Conservation (phyloP, 2,329 filamentous ascomycete genomes). For the Fusarium irregulare region DNA sequence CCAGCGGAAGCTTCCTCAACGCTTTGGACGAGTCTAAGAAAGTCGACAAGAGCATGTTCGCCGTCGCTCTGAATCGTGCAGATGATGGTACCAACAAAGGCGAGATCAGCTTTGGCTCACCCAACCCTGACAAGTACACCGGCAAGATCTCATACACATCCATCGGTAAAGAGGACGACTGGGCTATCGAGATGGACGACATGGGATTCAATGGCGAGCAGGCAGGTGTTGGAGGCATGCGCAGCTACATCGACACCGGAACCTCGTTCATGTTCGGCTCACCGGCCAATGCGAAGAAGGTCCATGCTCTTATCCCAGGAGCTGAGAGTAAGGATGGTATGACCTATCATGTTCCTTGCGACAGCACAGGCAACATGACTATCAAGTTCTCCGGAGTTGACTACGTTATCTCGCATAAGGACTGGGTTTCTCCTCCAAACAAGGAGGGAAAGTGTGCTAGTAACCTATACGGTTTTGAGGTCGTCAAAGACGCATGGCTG, state of each 20-base stretch:
- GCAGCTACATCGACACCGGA: constrained; percentile 84
- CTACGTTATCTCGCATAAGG: constrained; percentile 74
- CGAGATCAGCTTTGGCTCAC: constrained; percentile 79
- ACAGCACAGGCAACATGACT: constrained; percentile 68
- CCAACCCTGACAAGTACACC: constrained; percentile 73
- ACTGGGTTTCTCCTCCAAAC: constrained; percentile 71
- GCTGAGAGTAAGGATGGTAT: constrained; percentile 67
- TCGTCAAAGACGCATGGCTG: constrained; percentile 78
- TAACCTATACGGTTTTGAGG: constrained; percentile 78
- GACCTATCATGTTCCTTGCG: constrained; percentile 79
- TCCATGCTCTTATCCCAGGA: constrained; percentile 76
- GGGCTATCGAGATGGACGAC: constrained; percentile 78
- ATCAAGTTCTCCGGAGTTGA: constrained; percentile 75
- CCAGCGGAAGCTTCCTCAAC: constrained; percentile 75
- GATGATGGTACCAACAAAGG: constrained; percentile 76
- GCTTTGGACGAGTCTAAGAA: constrained; percentile 66
- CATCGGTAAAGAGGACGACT: constrained; percentile 67
- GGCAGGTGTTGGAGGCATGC: constrained; percentile 64
- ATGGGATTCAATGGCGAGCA: constrained; percentile 70
- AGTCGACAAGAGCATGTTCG: constrained; percentile 74
- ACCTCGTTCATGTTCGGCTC: constrained; percentile 84
- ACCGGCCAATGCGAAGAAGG: constrained; percentile 68
- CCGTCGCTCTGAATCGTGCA: constrained; percentile 75
- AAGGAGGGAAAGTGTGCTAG: constrained; percentile 68
- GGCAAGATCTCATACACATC: constrained; percentile 76